Base-by-base conservation (phyloP, 2,329 filamentous ascomycete species). In the Diaporthe batatas region DNA sequence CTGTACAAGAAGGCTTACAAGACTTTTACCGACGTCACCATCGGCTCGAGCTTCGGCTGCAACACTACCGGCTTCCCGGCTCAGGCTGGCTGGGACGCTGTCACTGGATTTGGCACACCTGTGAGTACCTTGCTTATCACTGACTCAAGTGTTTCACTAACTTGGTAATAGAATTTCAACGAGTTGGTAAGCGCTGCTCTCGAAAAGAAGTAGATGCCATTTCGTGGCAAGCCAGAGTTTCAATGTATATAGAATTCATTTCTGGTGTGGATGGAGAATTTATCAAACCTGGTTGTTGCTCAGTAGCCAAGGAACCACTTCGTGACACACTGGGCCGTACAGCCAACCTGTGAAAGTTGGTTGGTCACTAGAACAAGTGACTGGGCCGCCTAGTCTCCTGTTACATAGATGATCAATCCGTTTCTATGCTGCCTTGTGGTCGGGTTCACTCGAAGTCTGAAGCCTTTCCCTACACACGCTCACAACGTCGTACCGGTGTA, bases 31-130 rank as follows among this genome's bases (percentile, higher is more conserved):
- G 77, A 79, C 59, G 76, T 86, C 71, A 83, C 79, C 2, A 76
- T 71, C 1, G 84, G 84, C 2, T 80, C 78, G 51, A 83, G 83
- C 64, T 78, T 78, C 0, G 81, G 78, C 8, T 83, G 82, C 36
- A 78, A 79, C 29, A 81, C 82, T 2, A 79, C 80, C 3, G 84
- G 85, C 23, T 85, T 86, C 64, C 81, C 80, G 25, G 82, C 82
- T 51, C 81, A 80, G 2, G 80, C 81, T 36, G 82, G 83, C 6
- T 83, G 82, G 82, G 82, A 83, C 75, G 81, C 82, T 1, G 81
- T 83, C 3, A 80, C 81, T 6, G 82, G 82, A 12, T 76, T 82
- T 70, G 82, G 77, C 7, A 79, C 78, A 23, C 79, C 79, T 32
- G 75, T 76, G 62, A 51, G 62, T 65, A 51, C 62, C 44, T 21